phyloP scores from a whole-genome alignment of 164 flowering plant genomes.

The Houttuynia cordata region DNA sequence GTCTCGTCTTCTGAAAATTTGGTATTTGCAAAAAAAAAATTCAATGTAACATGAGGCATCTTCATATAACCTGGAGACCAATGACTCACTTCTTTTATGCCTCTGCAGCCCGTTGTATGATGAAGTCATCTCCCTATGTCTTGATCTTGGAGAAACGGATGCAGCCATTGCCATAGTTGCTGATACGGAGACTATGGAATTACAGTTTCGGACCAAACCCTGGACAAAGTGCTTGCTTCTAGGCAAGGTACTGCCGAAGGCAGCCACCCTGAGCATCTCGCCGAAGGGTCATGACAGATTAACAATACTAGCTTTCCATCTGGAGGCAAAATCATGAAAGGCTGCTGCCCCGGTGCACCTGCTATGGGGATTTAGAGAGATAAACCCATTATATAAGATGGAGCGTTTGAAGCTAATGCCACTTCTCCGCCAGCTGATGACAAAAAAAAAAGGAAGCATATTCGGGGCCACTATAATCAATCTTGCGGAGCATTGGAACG shows the following conservation, averaged over 20 bases:
- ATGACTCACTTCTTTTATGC: neutral
- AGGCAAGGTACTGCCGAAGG: slow-evolving; percentile 25
- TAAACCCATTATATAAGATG: too few relatives aligned
- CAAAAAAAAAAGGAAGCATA: too few relatives aligned
- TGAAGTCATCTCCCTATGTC: slow-evolving; percentile 66
- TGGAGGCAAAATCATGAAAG: neutral
- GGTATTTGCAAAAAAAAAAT: too few relatives aligned
- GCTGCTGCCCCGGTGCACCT: too few relatives aligned
- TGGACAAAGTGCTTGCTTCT: slow-evolving; percentile 74
- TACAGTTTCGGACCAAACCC: slow-evolving; percentile 54
- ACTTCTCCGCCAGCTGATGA: too few relatives aligned
- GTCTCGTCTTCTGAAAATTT: too few relatives aligned
- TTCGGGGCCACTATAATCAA: too few relatives aligned
- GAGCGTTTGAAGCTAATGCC: too few relatives aligned
- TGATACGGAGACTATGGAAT: slow-evolving; percentile 82
- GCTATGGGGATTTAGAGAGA: too few relatives aligned
- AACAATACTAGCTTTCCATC: neutral
- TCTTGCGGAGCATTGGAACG: too few relatives aligned
- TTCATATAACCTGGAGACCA: neutral
- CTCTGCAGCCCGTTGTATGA: slow-evolving; percentile 74
- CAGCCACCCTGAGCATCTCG: neutral
- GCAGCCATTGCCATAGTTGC: slow-evolving; percentile 91
- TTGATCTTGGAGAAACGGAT: slow-evolving; percentile 86
- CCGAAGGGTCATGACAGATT: slow-evolving; percentile 2
- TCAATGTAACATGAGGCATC: too few relatives aligned